A percentile compares a stretch with the other conserved stretches of the same genome.
phyloP scores from a whole-genome alignment of 1,284 basidiomycete species.

The Ceratobasidium papillatum region DNA sequence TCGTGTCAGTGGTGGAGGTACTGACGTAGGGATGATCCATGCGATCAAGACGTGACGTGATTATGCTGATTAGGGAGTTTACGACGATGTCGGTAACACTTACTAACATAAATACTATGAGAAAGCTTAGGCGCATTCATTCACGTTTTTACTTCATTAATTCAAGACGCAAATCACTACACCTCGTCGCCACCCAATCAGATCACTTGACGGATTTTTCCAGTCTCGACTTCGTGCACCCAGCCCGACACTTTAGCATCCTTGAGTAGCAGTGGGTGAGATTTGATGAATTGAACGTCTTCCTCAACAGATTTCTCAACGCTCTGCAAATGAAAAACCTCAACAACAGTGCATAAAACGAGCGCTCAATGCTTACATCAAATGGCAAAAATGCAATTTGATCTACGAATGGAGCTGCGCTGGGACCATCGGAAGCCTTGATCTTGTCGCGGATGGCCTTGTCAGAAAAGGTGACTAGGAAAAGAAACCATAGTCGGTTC shows the following conservation, averaged over 20 bases:
- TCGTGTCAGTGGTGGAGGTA: background rate
- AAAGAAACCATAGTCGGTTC: background rate
- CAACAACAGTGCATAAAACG: background rate
- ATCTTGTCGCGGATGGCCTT: conserved; percentile 58
- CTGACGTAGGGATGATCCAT: background rate
- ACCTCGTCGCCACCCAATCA: conserved; percentile 1
- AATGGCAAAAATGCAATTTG: conserved; percentile 69
- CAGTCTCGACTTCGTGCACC: conserved; percentile 70
- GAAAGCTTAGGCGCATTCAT: too few relatives aligned
- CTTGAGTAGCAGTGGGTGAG: conserved; percentile 63
- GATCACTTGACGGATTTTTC: conserved; percentile 57
- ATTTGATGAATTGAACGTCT: conserved; percentile 66
- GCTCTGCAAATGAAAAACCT: conserved; percentile 48
- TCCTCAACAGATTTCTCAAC: conserved; percentile 64
- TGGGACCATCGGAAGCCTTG: conserved; percentile 55
- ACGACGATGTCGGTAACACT: too few relatives aligned
- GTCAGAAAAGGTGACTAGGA: conserved; percentile 56
- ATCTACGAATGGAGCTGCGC: conserved; percentile 49
- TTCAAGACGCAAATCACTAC: too few relatives aligned
- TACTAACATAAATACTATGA: too few relatives aligned
- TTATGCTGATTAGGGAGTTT: background rate
- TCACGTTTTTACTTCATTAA: too few relatives aligned
- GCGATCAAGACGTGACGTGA: background rate
- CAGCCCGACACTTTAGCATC: conserved; percentile 68
- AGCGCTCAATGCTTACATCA: conserved; percentile 14